Evolutionary conservation across 2,329 filamentous ascomycete species (phyloP), one percentile per base, ranked within the genome.

Genomic region (Davidsoniella neocaledoniae): DNA sequence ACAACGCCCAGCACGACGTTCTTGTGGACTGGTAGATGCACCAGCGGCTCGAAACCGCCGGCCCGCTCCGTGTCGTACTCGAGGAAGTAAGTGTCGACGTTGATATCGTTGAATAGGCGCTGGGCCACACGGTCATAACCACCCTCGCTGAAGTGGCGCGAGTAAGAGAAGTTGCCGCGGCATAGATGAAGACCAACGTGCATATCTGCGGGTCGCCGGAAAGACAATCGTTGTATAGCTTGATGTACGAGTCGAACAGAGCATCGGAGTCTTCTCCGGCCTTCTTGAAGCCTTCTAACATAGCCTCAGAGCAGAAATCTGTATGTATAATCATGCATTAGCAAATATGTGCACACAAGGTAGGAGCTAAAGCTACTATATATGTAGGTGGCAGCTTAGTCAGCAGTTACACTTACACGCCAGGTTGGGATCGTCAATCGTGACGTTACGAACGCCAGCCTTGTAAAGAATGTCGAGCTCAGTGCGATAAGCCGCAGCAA

Each of bases 121-220:
- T 74, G 69, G 19, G 79, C 78, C 52, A 83, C 81, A 53, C 74
- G 67, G 60, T 83, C 79, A 62, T 82, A 82, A 19, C 73, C 73
- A 23, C 78, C 79, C 58, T 80, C 76, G 48, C 76, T 74, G 57
- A 83, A 82, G 64, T 81, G 75, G 25, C 77, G 71, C 17, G 74
- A 75, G 49, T 75, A 74, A 55, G 79, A 76, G 62, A 81, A 82
- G 66, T 82, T 83, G 45, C 73, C 73, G 7, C 73, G 73, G 70
- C 83, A 87, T 47, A 87, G 68, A 60, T 88, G 84, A 14, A 88
- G 79, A 43, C 83, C 83, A 2, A 84, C 72, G 63, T 86, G 82
- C 69, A 87, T 75, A 59, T 87, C 82, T 2, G 68, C 61, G 0
- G 82, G 81, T 0, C 76, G 57, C 74, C 73, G 57, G 69, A 66